Evolutionary conservation across 148 eudicot genomes (phyloP), one percentile per base, ranked within the genome.

Genomic region (Vaccinium macrocarpon): DNA sequence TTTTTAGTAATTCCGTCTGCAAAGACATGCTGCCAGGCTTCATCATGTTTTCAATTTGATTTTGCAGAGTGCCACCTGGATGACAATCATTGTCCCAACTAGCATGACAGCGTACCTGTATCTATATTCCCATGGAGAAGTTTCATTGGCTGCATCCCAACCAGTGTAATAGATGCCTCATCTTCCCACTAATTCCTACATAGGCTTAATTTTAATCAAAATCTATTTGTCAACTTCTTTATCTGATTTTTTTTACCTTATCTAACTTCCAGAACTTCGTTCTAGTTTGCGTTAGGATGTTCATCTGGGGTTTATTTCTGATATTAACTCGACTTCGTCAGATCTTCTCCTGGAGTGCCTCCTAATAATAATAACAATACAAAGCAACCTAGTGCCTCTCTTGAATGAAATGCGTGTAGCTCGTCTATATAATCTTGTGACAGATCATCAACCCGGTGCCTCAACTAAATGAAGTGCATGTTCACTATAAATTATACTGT

Each of bases 81-180:
- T 97, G 99, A 97, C 98, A 76, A 94, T 95, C 81, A 84, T 95
- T 81, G 99, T 97, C 74, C 98, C 98, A 23, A 93, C 99, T 80
- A 97, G 99, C 89, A 97, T 97, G 99, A 95, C 98, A 55, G 93
- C 99, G 46, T 97, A 97, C 89, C 96, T 97, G n/a, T 97, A 95
- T 92, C 96, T 97, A 38, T 97, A 97, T 90, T 97, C 99, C 66
- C 98, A 95, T 72, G 98, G 98, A 86, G 99, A 95, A 93, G 98
- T 97, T 66, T 88, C 92, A 64, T 89, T 95, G 91, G 98, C 99
- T 85, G 99, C 99, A 87, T 97, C 93, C 80, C 99, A 97, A 95
- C 99, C 99, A 90, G 99, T 95, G 98, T 97, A 97, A 93, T 97
- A 95, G 98, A 97, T 94, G 93, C 93, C 82, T 92, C 95, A 86